Conservation (phyloP, 306 rosid species). For the Lithocarpus polystachyus region DNA sequence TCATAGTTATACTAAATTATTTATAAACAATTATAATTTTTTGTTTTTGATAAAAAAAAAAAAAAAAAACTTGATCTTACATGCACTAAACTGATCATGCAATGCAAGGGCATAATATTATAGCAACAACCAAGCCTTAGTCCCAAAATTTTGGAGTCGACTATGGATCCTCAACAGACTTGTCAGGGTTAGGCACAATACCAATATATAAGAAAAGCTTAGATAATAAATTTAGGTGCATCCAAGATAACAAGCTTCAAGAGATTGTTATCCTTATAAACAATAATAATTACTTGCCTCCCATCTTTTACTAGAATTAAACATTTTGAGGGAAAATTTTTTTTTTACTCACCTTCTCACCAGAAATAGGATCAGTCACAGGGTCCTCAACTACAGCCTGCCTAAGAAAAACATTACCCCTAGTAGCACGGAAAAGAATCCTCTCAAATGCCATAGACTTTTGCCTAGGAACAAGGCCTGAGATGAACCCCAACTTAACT, state of each 20-base stretch:
- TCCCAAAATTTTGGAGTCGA: too few species aligned
- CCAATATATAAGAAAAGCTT: background rate
- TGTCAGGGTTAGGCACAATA: too few species aligned
- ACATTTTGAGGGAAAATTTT: background rate
- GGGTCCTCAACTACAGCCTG: constrained; percentile 47
- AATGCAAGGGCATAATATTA: too few species aligned
- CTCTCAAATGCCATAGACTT: constrained; percentile 62
- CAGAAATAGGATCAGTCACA: constrained; percentile 50
- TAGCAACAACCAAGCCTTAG: too few species aligned
- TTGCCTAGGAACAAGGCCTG: constrained; percentile 56
- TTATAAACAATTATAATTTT: too few species aligned
- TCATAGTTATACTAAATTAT: too few species aligned
- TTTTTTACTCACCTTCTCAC: constrained; percentile 43
- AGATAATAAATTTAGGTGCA: background rate
- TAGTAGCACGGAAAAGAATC: constrained; percentile 61
- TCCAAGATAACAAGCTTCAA: background rate
- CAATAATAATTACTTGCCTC: background rate
- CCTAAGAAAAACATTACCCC: constrained; percentile 56
- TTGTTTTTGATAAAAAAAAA: too few species aligned
- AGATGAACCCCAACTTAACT: constrained; percentile 50
- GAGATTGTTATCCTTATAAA: background rate
- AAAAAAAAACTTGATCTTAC: too few species aligned
- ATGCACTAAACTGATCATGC: too few species aligned
- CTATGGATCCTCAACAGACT: too few species aligned
- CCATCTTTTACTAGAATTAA: background rate